Evolutionary conservation across 768 basidiomycete species (phyloP).

Genomic region (Kwoniella dendrophila): DNA sequence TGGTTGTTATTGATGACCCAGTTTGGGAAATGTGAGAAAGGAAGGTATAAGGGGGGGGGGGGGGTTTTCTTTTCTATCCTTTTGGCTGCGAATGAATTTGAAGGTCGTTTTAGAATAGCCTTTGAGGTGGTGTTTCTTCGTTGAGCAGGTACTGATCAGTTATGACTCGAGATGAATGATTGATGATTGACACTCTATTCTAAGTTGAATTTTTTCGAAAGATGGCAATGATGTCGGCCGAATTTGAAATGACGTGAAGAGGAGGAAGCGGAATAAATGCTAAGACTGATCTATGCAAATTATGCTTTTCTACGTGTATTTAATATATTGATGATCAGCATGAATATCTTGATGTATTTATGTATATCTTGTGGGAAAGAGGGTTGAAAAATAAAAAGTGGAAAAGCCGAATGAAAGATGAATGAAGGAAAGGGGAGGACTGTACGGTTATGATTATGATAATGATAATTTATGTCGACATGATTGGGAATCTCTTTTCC

Average conservation of each 20-base stretch:
- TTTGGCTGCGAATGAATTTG: neutral
- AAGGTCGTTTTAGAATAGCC: constrained; percentile 6
- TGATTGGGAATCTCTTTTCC: neutral
- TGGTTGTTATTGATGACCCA: neutral
- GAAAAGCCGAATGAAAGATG: constrained; percentile 7
- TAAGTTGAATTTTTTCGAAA: neutral
- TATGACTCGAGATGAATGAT: no score
- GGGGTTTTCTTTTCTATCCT: neutral
- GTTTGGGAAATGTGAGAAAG: neutral
- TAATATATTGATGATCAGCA: constrained; percentile 3
- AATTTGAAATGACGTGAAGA: constrained; percentile 21
- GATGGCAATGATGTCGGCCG: constrained; percentile 25
- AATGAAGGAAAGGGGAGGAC: constrained; percentile 9
- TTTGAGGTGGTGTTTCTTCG: no score
- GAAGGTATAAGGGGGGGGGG: neutral
- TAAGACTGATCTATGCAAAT: constrained; percentile 4
- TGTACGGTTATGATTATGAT: constrained; percentile 15
- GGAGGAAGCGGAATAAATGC: neutral
- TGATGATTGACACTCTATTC: no score
- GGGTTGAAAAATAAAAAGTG: neutral
- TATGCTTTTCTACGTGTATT: neutral
- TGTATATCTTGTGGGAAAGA: neutral
- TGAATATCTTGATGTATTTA: neutral
- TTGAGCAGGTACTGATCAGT: no score
- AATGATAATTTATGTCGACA: constrained; percentile 10